Evolutionary conservation across 768 basidiomycete species (phyloP).

Genomic region (Hericium coralloides): DNA sequence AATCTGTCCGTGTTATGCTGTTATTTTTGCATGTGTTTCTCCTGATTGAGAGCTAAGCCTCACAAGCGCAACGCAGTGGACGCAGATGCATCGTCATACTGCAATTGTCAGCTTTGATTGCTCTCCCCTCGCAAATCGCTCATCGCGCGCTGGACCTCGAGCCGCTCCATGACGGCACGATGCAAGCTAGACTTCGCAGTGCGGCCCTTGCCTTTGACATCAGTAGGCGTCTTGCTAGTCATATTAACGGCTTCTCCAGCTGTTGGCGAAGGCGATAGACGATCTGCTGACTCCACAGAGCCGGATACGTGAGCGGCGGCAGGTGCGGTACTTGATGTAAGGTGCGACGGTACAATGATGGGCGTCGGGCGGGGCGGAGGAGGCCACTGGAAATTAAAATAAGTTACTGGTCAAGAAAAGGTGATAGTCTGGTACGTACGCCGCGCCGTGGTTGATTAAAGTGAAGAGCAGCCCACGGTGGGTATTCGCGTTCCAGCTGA

Average conservation of each 20-base stretch:
- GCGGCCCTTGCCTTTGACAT: constrained; percentile 19
- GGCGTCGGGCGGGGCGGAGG: constrained; percentile 73
- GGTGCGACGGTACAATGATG: constrained; percentile 66
- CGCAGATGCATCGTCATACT: not conserved
- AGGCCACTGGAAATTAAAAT: constrained; percentile 52
- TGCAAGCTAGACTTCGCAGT: constrained; percentile 48
- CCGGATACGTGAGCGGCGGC: not conserved
- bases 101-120: not conserved
- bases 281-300: too few species aligned
- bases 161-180: constrained; percentile 61
- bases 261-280: not conserved
- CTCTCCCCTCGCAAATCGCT: constrained; percentile 30
- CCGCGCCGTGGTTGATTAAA: constrained; percentile 79
- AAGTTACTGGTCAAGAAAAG: not conserved
- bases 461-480: constrained; percentile 83
- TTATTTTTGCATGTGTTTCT: too few species aligned
- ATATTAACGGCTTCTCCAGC: constrained; percentile 1
- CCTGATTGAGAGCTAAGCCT: too few species aligned
- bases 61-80: too few species aligned
- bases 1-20: too few species aligned
- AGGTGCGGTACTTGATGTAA: constrained; percentile 25
- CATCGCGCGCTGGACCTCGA: constrained; percentile 69
- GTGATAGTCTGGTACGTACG: constrained; percentile 34
- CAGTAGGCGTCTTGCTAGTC: constrained; percentile 1
- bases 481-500: constrained; percentile 71